A percentile compares a stretch with the other conserved stretches of the same genome.
These are phyloP conservation scores for Raffaelea arxii DNA, from an alignment of 2,329 filamentous ascomycete species.

Conservation along the genomic window DNA sequence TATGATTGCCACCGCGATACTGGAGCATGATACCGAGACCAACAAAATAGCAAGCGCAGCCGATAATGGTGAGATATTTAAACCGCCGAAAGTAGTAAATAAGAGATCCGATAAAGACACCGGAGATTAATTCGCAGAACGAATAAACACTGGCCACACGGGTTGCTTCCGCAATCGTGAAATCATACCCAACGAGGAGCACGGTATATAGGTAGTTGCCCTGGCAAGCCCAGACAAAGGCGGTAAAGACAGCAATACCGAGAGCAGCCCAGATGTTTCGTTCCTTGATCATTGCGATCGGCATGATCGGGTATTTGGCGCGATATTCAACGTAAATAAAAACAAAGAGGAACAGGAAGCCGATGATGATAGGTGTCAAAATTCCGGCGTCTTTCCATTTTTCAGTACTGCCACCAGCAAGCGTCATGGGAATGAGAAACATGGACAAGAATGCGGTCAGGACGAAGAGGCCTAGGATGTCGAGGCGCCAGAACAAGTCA, in stretches of 20 bases:
- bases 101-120: too few relatives aligned
- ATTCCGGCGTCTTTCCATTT: conserved; percentile 27
- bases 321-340: conserved; percentile 8
- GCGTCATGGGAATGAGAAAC: conserved; percentile 31
- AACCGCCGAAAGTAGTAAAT: too few relatives aligned
- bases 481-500: background rate
- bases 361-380: conserved; percentile 19
- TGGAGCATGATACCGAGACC: too few relatives aligned
- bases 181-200: too few relatives aligned
- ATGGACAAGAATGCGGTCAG: background rate
- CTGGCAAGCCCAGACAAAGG: background rate
- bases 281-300: conserved; percentile 51
- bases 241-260: conserved; percentile 32
- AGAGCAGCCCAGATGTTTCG: conserved; percentile 52
- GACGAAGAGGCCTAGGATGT: background rate
- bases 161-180: too few relatives aligned
- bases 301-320: conserved; percentile 43
- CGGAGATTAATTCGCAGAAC: too few relatives aligned
- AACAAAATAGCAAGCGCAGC: too few relatives aligned
- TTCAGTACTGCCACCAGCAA: conserved; percentile 28
- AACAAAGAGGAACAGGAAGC: background rate
- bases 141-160: too few relatives aligned
- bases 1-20: too few relatives aligned
- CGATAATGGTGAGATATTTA: too few relatives aligned
- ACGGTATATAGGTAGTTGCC: too few relatives aligned